Evolutionary conservation across 106 monocot species (phyloP), one percentile per base, ranked within the genome.

Genomic region (Triglochin maritima): DNA sequence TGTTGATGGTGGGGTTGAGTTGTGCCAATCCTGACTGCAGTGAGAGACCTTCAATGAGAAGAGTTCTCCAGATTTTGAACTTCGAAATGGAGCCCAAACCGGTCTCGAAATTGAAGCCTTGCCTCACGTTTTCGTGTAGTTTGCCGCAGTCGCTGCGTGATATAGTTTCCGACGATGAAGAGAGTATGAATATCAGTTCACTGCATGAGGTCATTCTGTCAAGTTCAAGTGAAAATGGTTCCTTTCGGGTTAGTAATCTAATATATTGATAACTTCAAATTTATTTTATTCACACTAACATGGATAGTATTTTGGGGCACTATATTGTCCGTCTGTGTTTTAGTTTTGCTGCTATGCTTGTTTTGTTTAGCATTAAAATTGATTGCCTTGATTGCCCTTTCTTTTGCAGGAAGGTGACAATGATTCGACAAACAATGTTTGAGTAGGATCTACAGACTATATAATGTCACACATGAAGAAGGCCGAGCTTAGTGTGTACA

Each of bases 1-100:
- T 84, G 69, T 47, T 88, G 59, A 69, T 81, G 3, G 77, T 88
- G 9, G 87, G 87, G 0, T 62, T 88, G 67, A 79, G 84, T 74
- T 88, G 87, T 12, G 81, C 77, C 9, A 79, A 81, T 47, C 87
- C 87, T 4, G 71, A 84, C 42, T 84, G 66, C 65, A 50, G 13
- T 0, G 77, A 76, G 67, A 76, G 87, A 29, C 87, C 87, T 2
- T 62, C 75, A 2, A 81, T 88, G 87, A 76, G 87, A 53, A 67
- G 70, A 43, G 84, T 84, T 0, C 55, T 88, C 5, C 84, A 79
- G 74, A 77, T 84, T 4, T 79, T 88, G 50, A 81, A 68, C 41
- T 60, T 11, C 4, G 87, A 84, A 73, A 78, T 70, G 8, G 81
- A 81, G 55, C 70, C 72, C 2, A 3, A 73, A 10, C 44, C 9